phyloP scores from a whole-genome alignment of 768 basidiomycete genomes.

The Tulasnella sp. region DNA sequence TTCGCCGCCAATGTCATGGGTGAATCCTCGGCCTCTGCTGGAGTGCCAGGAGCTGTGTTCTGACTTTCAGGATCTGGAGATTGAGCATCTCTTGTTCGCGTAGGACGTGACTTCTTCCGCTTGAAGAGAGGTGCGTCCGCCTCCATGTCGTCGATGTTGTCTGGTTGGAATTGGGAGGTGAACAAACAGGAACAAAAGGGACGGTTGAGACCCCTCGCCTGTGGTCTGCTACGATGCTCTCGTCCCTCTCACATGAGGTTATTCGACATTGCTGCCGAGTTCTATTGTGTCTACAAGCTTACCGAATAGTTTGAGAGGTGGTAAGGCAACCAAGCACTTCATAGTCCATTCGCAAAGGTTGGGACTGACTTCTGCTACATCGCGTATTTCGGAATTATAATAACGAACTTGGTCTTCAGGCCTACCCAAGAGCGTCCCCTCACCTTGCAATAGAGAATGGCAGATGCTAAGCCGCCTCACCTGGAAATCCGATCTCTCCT shows the following conservation, averaged over 20 bases:
- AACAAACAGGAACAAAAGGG: neutral
- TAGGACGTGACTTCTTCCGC: constrained; percentile 23
- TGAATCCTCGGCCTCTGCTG: constrained; percentile 24
- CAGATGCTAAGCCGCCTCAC: neutral
- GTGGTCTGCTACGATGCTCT: too few species aligned
- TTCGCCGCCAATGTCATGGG: constrained; percentile 39
- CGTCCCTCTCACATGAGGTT: too few species aligned
- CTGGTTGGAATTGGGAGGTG: neutral
- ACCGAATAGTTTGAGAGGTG: too few species aligned
- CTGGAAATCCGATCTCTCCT: neutral
- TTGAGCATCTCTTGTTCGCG: constrained; percentile 13
- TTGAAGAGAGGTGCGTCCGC: constrained; percentile 23
- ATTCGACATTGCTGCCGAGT: too few species aligned
- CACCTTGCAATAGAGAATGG: neutral
- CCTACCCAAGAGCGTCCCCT: neutral
- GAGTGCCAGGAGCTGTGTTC: neutral
- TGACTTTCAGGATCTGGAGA: neutral
- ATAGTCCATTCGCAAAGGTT: too few species aligned
- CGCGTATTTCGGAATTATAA: neutral
- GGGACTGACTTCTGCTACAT: too few species aligned
- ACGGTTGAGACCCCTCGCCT: too few species aligned
- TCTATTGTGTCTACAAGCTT: too few species aligned
- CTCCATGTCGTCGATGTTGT: constrained; percentile 13
- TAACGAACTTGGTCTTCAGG: neutral
- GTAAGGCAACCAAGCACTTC: too few species aligned